Evolutionary conservation across 306 rosid genomes (phyloP).

Genomic region (Quercus cerris): DNA sequence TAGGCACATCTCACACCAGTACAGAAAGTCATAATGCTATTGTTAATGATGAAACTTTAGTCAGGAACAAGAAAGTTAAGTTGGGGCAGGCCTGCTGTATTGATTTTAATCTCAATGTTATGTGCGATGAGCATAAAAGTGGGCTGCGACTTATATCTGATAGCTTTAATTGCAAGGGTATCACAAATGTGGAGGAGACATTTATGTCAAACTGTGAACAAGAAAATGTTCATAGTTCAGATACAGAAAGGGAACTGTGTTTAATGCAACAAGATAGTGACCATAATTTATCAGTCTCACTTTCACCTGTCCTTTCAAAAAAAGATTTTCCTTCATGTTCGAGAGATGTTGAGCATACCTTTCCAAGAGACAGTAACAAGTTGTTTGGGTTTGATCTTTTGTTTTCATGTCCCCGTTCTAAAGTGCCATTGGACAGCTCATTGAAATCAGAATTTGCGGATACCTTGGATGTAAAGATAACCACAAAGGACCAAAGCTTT

Average conservation of each 20-base stretch:
- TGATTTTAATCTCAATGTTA: slow-evolving; percentile 57
- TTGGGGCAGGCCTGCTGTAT: slow-evolving; percentile 30
- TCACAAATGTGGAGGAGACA: slow-evolving; percentile 33
- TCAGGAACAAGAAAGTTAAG: slow-evolving; percentile 32
- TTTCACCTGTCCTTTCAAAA: slow-evolving; percentile 14
- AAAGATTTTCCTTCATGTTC: slow-evolving; percentile 32
- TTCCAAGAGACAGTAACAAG: slow-evolving; percentile 38
- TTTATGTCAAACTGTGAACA: slow-evolving; percentile 12
- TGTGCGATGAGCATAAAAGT: slow-evolving; percentile 42
- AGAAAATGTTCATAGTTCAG: slow-evolving; percentile 16
- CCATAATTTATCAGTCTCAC: slow-evolving; percentile 8
- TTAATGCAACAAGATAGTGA: slow-evolving; percentile 26
- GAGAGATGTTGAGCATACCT: slow-evolving; percentile 24
- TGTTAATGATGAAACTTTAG: slow-evolving; percentile 15
- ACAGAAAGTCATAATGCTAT: slow-evolving; percentile 40
- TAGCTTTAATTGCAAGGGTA: slow-evolving; percentile 27
- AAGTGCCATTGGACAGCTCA: slow-evolving; percentile 20
- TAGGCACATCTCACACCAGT: slow-evolving; percentile 34
- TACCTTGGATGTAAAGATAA: slow-evolving; percentile 10
- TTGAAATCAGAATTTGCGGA: slow-evolving; percentile 17
- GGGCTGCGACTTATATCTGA: slow-evolving; percentile 26
- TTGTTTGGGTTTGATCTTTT: slow-evolving; percentile 42
- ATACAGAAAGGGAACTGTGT: slow-evolving; percentile 27
- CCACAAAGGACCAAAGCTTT: slow-evolving; percentile 11
- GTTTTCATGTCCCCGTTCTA: slow-evolving; percentile 23